A percentile compares a stretch with the other conserved stretches of the same genome.
Evolutionary conservation across 2,329 filamentous ascomycete genomes (phyloP).

Genomic region (Coniella lustricola): DNA sequence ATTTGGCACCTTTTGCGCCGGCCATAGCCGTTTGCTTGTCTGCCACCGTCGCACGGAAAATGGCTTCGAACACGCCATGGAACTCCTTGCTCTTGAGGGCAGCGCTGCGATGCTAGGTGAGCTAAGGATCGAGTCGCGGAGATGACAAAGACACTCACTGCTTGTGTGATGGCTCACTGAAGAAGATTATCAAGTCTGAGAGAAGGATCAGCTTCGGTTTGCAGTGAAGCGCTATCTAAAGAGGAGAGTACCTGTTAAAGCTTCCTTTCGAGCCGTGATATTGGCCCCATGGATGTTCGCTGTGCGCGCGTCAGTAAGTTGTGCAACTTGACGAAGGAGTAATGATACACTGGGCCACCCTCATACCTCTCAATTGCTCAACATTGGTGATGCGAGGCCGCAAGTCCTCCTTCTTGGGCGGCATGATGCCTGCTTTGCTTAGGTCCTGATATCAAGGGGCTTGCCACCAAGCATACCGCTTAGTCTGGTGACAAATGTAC

Average conservation of each 20-base stretch:
- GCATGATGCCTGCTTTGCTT: conserved; percentile 1
- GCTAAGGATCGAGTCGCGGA: background rate
- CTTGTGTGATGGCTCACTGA: conserved; percentile 1
- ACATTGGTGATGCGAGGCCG: conserved; percentile 10
- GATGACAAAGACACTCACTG: conserved; percentile 5
- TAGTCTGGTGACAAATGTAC: background rate
- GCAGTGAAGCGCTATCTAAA: background rate
- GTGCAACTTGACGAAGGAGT: background rate
- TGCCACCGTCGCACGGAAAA: conserved; percentile 62
- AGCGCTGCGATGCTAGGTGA: background rate
- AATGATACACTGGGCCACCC: too few species aligned
- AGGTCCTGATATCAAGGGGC: background rate
- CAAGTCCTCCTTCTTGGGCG: conserved; percentile 8
- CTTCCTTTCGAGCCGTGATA: conserved; percentile 7
- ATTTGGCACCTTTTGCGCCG: conserved; percentile 35
- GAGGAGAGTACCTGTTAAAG: conserved; percentile 13
- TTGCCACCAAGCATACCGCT: background rate
- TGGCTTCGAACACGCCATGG: conserved; percentile 69
- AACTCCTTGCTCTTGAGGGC: conserved; percentile 68
- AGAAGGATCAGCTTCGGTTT: background rate
- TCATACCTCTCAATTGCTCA: conserved; percentile 8
- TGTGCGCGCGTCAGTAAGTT: background rate
- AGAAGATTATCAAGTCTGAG: conserved; percentile 12
- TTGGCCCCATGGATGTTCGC: background rate
- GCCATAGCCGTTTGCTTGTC: conserved; percentile 62